Percentiles rank a stretch among this genome's conserved stretches.
These are phyloP conservation scores for Hawksworthiomyces lignivorus DNA, from an alignment of 2,329 filamentous ascomycete genomes.

Conservation along the genomic window DNA sequence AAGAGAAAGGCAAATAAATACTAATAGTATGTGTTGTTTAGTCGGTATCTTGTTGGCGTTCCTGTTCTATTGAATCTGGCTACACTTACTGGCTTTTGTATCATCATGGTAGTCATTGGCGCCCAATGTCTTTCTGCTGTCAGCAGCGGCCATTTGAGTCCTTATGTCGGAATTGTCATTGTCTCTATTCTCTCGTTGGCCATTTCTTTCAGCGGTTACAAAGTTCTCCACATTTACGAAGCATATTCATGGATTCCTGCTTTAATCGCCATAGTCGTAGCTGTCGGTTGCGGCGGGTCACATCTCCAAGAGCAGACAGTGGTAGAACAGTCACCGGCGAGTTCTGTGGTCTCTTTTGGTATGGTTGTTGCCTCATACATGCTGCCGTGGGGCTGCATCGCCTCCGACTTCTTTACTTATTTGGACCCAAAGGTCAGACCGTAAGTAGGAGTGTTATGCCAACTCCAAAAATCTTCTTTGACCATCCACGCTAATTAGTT, in stretches of 20 bases:
- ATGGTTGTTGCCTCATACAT: constrained; percentile 57
- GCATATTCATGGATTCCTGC: constrained; percentile 16
- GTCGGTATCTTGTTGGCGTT: constrained; percentile 50
- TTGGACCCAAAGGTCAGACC: constrained; percentile 34
- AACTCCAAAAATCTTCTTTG: constrained; percentile 15
- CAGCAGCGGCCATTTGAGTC: constrained; percentile 38
- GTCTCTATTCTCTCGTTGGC: constrained; percentile 22
- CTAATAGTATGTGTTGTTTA: too few relatives aligned
- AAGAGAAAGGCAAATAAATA: too few relatives aligned
- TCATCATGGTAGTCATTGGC: constrained; percentile 54
- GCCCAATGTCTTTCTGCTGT: constrained; percentile 52
- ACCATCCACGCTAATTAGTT: neutral
- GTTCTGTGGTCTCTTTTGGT: constrained; percentile 42
- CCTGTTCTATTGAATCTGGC: constrained; percentile 55
- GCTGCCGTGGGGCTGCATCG: constrained; percentile 52
- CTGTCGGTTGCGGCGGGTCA: constrained; percentile 13
- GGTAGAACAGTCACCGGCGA: constrained; percentile 20
- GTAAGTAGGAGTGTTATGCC: neutral
- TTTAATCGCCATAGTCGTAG: constrained; percentile 14
- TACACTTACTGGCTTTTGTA: constrained; percentile 54
- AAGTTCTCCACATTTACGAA: constrained; percentile 16
- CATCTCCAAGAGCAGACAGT: constrained; percentile 17
- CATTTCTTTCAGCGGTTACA: constrained; percentile 15
- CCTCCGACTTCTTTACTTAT: constrained; percentile 55
- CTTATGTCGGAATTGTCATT: constrained; percentile 53